Conservation (phyloP, 2,329 filamentous ascomycete genomes). For the Trichoderma sp. region DNA sequence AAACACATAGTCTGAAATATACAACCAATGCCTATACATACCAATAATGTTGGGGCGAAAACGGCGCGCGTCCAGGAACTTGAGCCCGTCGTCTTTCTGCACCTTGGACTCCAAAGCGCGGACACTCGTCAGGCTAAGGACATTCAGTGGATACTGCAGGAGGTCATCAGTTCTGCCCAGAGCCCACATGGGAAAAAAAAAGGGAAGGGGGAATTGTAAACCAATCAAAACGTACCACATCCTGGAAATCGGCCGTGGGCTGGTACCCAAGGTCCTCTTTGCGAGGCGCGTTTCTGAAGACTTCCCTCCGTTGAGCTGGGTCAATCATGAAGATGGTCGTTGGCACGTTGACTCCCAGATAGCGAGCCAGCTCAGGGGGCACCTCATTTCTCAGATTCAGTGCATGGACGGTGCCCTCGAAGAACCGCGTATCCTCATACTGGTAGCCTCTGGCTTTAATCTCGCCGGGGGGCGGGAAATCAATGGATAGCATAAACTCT, state of each 20-base stretch:
- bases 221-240: constrained; percentile 51
- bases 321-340: constrained; percentile 71
- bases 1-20: constrained; percentile 3
- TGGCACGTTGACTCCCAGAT: constrained; percentile 66
- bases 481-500: constrained; percentile 67
- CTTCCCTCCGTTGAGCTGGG: constrained; percentile 56
- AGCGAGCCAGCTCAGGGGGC: constrained; percentile 62
- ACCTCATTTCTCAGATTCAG: constrained; percentile 61
- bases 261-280: constrained; percentile 63
- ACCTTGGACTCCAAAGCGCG: constrained; percentile 61
- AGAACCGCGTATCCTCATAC: constrained; percentile 64
- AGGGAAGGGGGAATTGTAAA: not conserved
- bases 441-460: constrained; percentile 61
- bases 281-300: constrained; percentile 61
- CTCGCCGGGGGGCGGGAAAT: constrained; percentile 58
- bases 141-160: constrained; percentile 65
- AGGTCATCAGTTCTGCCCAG: constrained; percentile 20
- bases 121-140: constrained; percentile 66
- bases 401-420: constrained; percentile 58
- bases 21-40: constrained; percentile 36
- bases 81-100: constrained; percentile 49
- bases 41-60: constrained; percentile 74
- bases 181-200: not conserved
- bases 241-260: constrained; percentile 67
- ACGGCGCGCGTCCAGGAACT: constrained; percentile 60